Evolutionary conservation across 2,329 filamentous ascomycete species (phyloP), one percentile per base, ranked within the genome.

Genomic region (Coniella vitis): DNA sequence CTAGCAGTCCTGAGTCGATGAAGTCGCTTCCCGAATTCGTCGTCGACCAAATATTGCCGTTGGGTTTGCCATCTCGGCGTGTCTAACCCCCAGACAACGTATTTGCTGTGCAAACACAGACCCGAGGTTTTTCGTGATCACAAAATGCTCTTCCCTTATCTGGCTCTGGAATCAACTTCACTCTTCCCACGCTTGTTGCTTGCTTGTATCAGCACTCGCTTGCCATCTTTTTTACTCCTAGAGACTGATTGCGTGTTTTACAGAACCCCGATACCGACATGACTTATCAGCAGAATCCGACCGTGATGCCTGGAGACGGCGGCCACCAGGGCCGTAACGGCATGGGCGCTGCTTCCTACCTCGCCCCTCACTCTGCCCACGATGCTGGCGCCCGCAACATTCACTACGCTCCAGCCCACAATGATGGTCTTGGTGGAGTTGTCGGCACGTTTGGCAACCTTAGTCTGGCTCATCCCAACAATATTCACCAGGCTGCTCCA

Each of bases 281-380:
- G 41, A 58, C 61, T 54, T 61, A 61, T 48, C 56, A 29, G 25
- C 25, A 55, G 37, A 45, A 53, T 17, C 41, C 51, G 13, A 36
- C 52, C 25, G 22, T 49, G 38, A 58, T 62, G 58, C 40, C 58
- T 39, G 55, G 56, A 7, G 60, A 62, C 34, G 40, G 37, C 32
- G 54, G 48, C 41, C 57, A 55, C 36, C 55, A 57, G 34, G 43
- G 45, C 19, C 60, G 58, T 38, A 56, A 56, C 19, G 52, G 45
- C 8, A 47, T 48, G 20, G 40, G 34, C 34, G 44, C 54, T 40
- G 52, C 55, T 40, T 51, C 55, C 5, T 61, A 60, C 46, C 42
- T 60, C 48, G 47, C 51, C 42, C 42, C 56, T 37, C 59, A 61
- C 35, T 42, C 51, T 37, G 54, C 49, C 37, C 56, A 60, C 37